Percentiles rank a stretch among this genome's conserved stretches.
Conservation (phyloP, 371 early-diverging fungal genomes). For the Actinomortierella wolfii region DNA sequence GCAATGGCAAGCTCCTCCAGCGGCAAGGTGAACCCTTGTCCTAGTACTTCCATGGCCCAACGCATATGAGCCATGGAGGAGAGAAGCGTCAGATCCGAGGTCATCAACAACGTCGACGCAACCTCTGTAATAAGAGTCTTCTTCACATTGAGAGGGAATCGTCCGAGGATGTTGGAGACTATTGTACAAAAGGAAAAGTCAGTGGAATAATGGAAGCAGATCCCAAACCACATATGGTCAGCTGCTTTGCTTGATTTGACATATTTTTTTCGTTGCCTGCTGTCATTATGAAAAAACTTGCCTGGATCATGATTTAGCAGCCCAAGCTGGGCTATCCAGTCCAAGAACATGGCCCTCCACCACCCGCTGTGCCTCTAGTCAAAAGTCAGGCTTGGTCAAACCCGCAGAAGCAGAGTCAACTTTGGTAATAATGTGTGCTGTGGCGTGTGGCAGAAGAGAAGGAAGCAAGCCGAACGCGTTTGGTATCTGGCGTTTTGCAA, state of each 20-base stretch:
- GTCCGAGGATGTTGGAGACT: slow-evolving; percentile 71
- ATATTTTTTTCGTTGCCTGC: neutral
- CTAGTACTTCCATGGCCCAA: slow-evolving; percentile 86
- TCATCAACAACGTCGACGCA: slow-evolving; percentile 49
- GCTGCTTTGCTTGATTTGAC: neutral
- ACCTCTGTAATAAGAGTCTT: slow-evolving; percentile 67
- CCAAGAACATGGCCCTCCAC: slow-evolving; percentile 62
- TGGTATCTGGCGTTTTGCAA: no score
- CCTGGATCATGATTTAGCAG: slow-evolving; percentile 72
- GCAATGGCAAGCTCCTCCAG: slow-evolving; percentile 75
- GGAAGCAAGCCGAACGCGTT: neutral
- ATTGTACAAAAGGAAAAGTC: neutral
- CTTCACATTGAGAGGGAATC: slow-evolving; percentile 68
- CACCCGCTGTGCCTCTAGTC: neutral
- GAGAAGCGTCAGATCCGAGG: slow-evolving; percentile 58
- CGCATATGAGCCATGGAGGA: slow-evolving; percentile 74
- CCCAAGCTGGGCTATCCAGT: slow-evolving; percentile 69
- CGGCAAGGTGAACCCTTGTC: slow-evolving; percentile 81
- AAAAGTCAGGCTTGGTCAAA: neutral
- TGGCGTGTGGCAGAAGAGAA: neutral
- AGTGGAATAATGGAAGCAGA: neutral
- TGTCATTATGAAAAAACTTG: slow-evolving; percentile 30
- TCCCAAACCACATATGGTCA: no score
- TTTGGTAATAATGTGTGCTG: neutral
- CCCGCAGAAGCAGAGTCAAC: neutral